phyloP scores from a whole-genome alignment of 2,329 filamentous ascomycete genomes.

The Dothidotthia symphoricarpi region DNA sequence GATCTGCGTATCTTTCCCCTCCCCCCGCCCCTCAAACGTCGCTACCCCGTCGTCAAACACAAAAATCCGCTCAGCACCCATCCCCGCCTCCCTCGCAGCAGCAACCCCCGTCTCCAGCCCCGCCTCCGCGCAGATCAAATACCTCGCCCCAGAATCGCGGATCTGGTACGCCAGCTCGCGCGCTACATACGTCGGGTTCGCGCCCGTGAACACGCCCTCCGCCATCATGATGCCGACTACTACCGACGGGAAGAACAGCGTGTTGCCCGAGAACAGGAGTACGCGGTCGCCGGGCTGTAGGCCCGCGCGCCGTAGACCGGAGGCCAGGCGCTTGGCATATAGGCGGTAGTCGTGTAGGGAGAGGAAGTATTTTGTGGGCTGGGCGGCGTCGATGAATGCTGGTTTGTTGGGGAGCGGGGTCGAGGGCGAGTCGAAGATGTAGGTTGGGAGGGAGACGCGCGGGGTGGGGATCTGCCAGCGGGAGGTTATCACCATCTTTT shows the following conservation, averaged over 20 bases:
- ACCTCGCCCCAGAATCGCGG: conserved; percentile 65
- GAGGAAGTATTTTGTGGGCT: conserved; percentile 66
- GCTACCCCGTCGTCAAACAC: conserved; percentile 59
- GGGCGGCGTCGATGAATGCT: conserved; percentile 62
- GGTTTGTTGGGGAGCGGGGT: conserved; percentile 48
- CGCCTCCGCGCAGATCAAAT: conserved; percentile 63
- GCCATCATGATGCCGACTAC: conserved; percentile 75
- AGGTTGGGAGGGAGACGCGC: conserved; percentile 46
- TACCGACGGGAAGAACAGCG: conserved; percentile 67
- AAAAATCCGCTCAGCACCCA: conserved; percentile 60
- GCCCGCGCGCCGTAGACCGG: conserved; percentile 64
- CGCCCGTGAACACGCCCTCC: conserved; percentile 74
- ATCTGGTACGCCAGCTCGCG: conserved; percentile 75
- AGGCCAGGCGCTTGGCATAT: conserved; percentile 69
- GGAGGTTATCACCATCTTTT: conserved; percentile 53
- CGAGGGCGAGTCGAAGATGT: conserved; percentile 53
- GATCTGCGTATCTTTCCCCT: conserved; percentile 38
- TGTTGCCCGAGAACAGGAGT: conserved; percentile 71
- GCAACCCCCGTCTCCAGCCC: conserved; percentile 64
- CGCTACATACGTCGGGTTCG: conserved; percentile 66
- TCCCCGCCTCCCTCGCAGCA: conserved; percentile 59
- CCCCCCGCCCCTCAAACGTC: conserved; percentile 46
- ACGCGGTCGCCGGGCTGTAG: conserved; percentile 66
- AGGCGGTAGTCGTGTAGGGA: conserved; percentile 64
- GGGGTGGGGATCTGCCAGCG: conserved; percentile 51